Conservation (phyloP, 257 asterid species). For the Gentiana dahurica region DNA sequence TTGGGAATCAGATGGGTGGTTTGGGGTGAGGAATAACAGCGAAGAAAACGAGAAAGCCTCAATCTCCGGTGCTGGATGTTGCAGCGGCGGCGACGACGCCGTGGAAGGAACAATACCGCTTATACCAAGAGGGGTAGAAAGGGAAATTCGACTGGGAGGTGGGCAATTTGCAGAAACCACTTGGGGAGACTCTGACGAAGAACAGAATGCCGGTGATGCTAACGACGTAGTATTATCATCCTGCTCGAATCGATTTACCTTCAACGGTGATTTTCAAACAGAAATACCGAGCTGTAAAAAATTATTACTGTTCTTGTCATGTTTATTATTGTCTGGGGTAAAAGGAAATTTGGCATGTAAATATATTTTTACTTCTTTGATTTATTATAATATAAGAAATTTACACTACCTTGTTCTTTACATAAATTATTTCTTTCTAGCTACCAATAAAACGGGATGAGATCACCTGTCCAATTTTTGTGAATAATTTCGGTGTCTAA, state of each 20-base stretch:
- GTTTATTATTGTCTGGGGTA: not conserved
- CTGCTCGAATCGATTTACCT: too few relatives aligned
- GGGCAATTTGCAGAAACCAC: constrained; percentile 9
- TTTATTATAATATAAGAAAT: not conserved
- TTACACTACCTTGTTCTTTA: not conserved
- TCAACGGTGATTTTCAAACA: not conserved
- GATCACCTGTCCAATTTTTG: too few relatives aligned
- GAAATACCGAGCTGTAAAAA: not conserved
- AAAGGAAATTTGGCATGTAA: constrained; percentile 1
- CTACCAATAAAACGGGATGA: not conserved
- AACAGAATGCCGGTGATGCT: not conserved
- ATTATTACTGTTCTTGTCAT: not conserved
- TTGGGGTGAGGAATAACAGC: constrained; percentile 22
- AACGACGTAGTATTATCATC: constrained; percentile 4
- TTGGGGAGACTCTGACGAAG: not conserved
- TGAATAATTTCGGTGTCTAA: too few relatives aligned
- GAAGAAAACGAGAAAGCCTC: not conserved
- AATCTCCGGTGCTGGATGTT: not conserved
- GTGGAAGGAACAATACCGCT: constrained; percentile 16
- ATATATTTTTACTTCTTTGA: not conserved
- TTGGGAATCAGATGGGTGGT: constrained; percentile 52
- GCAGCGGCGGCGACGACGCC: constrained; percentile 1
- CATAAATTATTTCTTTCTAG: too few relatives aligned
- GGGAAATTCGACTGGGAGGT: constrained; percentile 4
- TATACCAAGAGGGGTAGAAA: constrained; percentile 5